Evolutionary conservation across 169 alveolate genomes (phyloP).

Genomic region (Babesia ovis): DNA sequence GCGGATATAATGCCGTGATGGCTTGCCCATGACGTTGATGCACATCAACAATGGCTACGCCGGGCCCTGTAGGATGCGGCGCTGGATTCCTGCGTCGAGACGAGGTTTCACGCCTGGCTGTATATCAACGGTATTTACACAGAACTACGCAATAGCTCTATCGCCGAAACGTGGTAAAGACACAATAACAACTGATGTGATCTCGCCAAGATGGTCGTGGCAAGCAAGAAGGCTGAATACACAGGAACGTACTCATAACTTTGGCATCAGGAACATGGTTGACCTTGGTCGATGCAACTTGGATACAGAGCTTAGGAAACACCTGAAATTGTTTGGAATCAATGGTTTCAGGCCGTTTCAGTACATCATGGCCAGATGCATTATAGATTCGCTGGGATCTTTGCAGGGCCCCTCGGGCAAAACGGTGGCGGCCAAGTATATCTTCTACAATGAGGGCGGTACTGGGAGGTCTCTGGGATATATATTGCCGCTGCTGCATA

Average conservation of each 20-base stretch:
- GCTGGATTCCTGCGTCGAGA: no score
- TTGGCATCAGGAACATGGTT: slow-evolving; percentile 30
- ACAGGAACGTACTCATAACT: no score
- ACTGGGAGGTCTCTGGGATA: slow-evolving; percentile 55
- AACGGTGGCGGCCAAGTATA: slow-evolving; percentile 4
- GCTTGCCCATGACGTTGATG: no score
- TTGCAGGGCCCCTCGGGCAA: slow-evolving; percentile 1
- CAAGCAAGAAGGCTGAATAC: neutral
- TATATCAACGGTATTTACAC: no score
- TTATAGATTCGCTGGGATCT: slow-evolving; percentile 29
- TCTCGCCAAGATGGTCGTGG: no score
- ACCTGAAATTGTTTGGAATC: slow-evolving; percentile 38
- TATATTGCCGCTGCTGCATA: slow-evolving; percentile 52
- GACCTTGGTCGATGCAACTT: slow-evolving; percentile 29
- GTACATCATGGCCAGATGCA: slow-evolving; percentile 34
- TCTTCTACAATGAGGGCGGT: slow-evolving; percentile 39
- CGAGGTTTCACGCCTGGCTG: no score
- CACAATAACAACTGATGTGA: neutral
- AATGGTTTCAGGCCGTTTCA: slow-evolving; percentile 43
- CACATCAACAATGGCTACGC: no score
- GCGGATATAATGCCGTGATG: no score
- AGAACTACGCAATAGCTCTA: no score
- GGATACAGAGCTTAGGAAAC: slow-evolving; percentile 22
- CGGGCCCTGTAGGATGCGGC: no score
- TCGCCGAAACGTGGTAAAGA: no score